phyloP scores from a whole-genome alignment of 495 filamentous ascomycete genomes.

The Venustampulla echinocandica region DNA sequence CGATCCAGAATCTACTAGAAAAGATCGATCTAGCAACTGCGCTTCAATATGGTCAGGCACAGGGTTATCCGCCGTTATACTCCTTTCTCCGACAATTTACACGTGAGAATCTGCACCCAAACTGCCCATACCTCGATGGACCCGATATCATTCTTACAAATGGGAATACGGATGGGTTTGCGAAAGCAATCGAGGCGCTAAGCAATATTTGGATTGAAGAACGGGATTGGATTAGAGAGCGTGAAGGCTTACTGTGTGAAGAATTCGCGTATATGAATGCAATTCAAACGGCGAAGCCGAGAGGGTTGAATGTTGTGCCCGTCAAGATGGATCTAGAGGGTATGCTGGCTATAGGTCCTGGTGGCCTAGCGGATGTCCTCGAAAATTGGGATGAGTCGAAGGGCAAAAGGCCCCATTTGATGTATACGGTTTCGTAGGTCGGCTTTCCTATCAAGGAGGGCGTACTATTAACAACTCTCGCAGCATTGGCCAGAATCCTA shows the following conservation, averaged over 20 bases:
- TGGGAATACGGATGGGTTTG: slow-evolving; percentile 77
- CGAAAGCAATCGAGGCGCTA: slow-evolving; percentile 65
- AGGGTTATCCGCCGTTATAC: slow-evolving; percentile 68
- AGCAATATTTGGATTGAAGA: slow-evolving; percentile 63
- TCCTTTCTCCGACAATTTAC: slow-evolving; percentile 71
- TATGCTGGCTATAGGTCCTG: slow-evolving; percentile 56
- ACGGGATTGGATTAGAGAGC: slow-evolving; percentile 53
- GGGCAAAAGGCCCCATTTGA: slow-evolving; percentile 68
- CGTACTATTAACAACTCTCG: slow-evolving; percentile 1
- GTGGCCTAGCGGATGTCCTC: slow-evolving; percentile 68
- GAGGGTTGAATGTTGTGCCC: slow-evolving; percentile 61
- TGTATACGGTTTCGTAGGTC: slow-evolving; percentile 86
- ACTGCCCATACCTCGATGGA: slow-evolving; percentile 66
- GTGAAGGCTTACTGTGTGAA: slow-evolving; percentile 67
- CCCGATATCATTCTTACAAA: slow-evolving; percentile 70
- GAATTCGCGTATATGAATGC: slow-evolving; percentile 71
- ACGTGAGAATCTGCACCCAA: slow-evolving; percentile 65
- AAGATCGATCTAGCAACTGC: slow-evolving; percentile 75
- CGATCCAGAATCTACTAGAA: slow-evolving; percentile 41
- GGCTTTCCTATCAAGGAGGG: neutral
- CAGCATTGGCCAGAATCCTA: slow-evolving; percentile 89
- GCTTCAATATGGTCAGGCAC: slow-evolving; percentile 74
- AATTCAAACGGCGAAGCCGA: slow-evolving; percentile 53
- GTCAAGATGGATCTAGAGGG: slow-evolving; percentile 72
- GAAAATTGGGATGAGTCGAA: slow-evolving; percentile 68